Conservation (phyloP, 306 rosid genomes). For the Ziziphus jujuba region DNA sequence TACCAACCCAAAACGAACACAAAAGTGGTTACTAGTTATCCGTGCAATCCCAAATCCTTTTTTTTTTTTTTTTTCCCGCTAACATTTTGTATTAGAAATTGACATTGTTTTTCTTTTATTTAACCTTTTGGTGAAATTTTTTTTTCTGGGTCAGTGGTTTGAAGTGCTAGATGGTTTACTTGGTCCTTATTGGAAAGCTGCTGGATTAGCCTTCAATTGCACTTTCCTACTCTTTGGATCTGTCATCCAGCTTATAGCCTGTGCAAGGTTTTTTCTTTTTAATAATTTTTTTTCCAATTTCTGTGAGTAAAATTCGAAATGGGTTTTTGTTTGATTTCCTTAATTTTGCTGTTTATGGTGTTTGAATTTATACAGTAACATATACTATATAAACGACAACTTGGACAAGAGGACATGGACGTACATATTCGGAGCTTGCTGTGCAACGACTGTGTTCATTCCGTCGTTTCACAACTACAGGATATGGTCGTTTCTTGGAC, state of each 20-base stretch:
- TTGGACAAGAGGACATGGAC: slow-evolving; percentile 98
- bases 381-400: slow-evolving; percentile 80
- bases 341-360: neutral
- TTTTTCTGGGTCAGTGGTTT: slow-evolving; percentile 61
- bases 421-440: slow-evolving; percentile 90
- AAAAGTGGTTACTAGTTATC: neutral
- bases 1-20: neutral
- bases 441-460: slow-evolving; percentile 94
- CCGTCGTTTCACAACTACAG: slow-evolving; percentile 96
- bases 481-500: slow-evolving; percentile 95
- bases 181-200: slow-evolving; percentile 91
- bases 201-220: slow-evolving; percentile 90
- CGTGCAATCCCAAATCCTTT: too few relatives aligned
- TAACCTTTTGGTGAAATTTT: too few relatives aligned
- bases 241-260: slow-evolving; percentile 93
- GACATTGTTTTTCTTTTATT: neutral
- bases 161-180: slow-evolving; percentile 90
- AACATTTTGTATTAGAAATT: neutral
- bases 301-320: neutral
- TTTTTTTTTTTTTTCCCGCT: neutral
- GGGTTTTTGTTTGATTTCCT: slow-evolving; percentile 7
- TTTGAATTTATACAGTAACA: slow-evolving; percentile 52
- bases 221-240: slow-evolving; percentile 92
- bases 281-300: neutral
- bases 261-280: slow-evolving; percentile 70